Evolutionary conservation across 768 basidiomycete species (phyloP).

Genomic region (Pholiota molesta): DNA sequence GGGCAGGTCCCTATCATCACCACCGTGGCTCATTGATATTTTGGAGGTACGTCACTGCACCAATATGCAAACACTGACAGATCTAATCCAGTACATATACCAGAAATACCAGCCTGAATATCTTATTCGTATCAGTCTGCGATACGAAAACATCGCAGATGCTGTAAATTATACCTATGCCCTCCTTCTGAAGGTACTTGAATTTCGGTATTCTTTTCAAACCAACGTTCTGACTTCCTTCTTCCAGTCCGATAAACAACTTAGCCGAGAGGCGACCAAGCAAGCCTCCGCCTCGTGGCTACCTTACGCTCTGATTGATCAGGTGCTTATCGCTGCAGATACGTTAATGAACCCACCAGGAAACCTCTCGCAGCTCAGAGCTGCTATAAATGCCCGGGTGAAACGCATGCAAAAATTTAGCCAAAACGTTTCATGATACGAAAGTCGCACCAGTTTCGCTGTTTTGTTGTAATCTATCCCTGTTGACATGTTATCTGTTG

Average conservation of each 20-base stretch:
- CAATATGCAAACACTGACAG: not conserved
- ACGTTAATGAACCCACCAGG: constrained; percentile 52
- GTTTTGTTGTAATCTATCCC: constrained; percentile 5
- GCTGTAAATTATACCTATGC: constrained; percentile 76
- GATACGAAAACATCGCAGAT: constrained; percentile 77
- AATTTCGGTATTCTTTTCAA: constrained; percentile 1
- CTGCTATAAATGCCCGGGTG: constrained; percentile 63
- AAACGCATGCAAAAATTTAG: constrained; percentile 72
- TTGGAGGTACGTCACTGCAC: constrained; percentile 56
- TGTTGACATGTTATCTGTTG: constrained; percentile 1
- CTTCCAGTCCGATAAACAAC: constrained; percentile 52
- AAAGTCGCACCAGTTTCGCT: not conserved
- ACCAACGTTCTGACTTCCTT: constrained; percentile 15
- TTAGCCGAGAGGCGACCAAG: constrained; percentile 52
- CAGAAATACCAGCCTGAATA: constrained; percentile 81
- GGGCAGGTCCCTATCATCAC: constrained; percentile 64
- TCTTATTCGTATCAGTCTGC: constrained; percentile 77
- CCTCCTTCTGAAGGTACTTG: constrained; percentile 69
- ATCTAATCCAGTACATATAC: constrained; percentile 11
- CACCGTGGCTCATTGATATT: constrained; percentile 81
- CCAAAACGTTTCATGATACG: constrained; percentile 29
- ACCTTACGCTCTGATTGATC: constrained; percentile 84
- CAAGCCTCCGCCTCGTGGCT: constrained; percentile 72
- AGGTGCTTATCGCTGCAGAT: constrained; percentile 70
- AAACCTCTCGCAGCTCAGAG: constrained; percentile 54